Evolutionary conservation across 441 rosid genomes (phyloP).

Genomic region (Aquilaria agallochum): DNA sequence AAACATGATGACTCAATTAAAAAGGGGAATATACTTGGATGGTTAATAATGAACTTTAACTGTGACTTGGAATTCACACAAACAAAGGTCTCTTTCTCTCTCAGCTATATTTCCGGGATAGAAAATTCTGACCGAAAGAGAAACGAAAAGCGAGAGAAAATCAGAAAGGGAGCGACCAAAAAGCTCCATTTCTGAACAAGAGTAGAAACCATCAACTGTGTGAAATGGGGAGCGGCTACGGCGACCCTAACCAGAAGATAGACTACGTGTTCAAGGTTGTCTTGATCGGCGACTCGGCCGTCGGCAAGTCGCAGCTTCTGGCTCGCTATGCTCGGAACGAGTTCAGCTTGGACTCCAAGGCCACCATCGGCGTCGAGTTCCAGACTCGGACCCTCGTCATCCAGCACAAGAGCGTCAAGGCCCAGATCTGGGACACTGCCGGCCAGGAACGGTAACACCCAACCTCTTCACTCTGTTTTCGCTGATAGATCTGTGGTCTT

Average conservation of each 20-base stretch:
- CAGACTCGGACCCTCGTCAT: conserved; percentile 55
- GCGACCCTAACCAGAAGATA: conserved; percentile 65
- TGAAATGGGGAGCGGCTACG: conserved; percentile 65
- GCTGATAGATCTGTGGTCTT: background rate
- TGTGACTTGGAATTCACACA: conserved; percentile 2
- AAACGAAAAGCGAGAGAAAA: background rate
- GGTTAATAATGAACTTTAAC: too few relatives aligned
- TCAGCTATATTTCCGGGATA: conserved; percentile 4
- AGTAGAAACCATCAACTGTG: conserved; percentile 21
- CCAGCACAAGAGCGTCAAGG: conserved; percentile 57
- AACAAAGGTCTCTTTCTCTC: background rate
- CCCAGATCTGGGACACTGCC: conserved; percentile 88
- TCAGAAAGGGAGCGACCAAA: background rate
- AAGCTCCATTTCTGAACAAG: background rate
- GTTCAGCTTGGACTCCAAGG: conserved; percentile 64
- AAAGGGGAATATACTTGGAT: too few relatives aligned
- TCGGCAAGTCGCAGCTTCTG: conserved; percentile 66
- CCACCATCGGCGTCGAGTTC: conserved; percentile 71
- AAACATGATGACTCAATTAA: too few relatives aligned
- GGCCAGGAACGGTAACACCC: conserved; percentile 59
- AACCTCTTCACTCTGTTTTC: background rate
- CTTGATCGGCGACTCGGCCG: conserved; percentile 70
- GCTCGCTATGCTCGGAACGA: conserved; percentile 64
- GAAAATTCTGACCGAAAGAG: background rate
- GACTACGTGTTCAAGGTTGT: conserved; percentile 91